A percentile compares a stretch with the other conserved stretches of the same genome.
These are phyloP conservation scores for Saccharomycopsis sp. DNA, from an alignment of 805 yeast species.

Conservation along the genomic window DNA sequence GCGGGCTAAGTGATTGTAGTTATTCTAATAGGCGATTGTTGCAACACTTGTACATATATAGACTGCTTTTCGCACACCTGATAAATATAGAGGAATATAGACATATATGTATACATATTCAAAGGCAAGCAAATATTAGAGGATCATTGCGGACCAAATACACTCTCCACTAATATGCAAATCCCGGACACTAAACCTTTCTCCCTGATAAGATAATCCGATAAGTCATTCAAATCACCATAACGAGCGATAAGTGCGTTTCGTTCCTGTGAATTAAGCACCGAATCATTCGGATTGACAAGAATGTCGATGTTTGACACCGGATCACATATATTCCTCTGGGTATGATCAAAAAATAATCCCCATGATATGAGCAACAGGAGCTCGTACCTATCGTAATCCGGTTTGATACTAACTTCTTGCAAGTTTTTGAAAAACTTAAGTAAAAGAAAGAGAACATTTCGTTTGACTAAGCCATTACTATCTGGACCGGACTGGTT, in stretches of 20 bases:
- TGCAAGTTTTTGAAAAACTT: conserved; percentile 1
- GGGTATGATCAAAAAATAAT: neutral
- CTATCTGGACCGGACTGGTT: neutral
- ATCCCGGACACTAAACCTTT: neutral
- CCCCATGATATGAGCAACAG: neutral
- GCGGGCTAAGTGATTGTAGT: no score
- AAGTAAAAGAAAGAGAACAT: neutral
- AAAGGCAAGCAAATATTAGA: neutral
- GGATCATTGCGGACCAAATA: conserved; percentile 5
- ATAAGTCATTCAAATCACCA: neutral
- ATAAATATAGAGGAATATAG: no score
- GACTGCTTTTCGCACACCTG: no score
- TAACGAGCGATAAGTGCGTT: neutral
- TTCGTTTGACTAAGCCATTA: neutral
- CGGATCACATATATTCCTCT: neutral
- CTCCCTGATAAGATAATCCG: neutral
- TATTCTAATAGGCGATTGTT: no score
- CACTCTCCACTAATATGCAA: neutral
- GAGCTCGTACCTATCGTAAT: neutral
- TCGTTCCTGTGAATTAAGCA: neutral
- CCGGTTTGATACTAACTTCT: neutral
- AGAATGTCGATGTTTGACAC: neutral
- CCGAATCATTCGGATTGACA: neutral
- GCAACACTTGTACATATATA: no score
- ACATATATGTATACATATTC: no score